These are phyloP conservation scores for Daldinia grandis DNA, from an alignment of 495 filamentous ascomycete species.

Conservation along the genomic window DNA sequence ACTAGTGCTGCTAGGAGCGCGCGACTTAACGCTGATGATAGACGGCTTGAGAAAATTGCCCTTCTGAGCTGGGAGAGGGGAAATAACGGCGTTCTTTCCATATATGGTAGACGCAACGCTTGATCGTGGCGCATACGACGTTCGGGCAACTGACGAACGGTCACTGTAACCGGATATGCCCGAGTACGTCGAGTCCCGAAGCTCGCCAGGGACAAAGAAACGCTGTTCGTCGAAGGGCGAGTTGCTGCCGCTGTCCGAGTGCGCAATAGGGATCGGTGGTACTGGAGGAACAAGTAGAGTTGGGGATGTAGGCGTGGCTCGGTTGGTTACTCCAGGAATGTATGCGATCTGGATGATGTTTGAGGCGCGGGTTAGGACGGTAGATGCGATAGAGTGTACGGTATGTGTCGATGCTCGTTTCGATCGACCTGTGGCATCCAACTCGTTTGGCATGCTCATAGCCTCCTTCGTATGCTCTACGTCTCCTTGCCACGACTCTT, in stretches of 20 bases:
- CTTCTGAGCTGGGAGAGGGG: constrained; percentile 81
- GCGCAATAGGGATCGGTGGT: constrained; percentile 83
- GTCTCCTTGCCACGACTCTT: constrained; percentile 64
- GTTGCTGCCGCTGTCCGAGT: constrained; percentile 64
- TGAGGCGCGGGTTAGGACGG: constrained; percentile 92
- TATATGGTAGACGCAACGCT: constrained; percentile 94
- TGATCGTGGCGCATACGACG: constrained; percentile 72
- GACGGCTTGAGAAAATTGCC: constrained; percentile 85
- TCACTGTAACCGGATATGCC: constrained; percentile 70
- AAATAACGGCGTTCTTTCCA: constrained; percentile 82
- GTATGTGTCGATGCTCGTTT: constrained; percentile 84
- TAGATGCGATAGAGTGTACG: constrained; percentile 90
- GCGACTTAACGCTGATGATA: constrained; percentile 86
- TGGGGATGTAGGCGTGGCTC: constrained; percentile 82
- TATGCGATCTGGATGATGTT: constrained; percentile 99
- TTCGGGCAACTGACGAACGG: constrained; percentile 70
- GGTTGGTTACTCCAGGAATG: constrained; percentile 96
- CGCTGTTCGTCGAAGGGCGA: constrained; percentile 77
- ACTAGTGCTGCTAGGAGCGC: constrained; percentile 55
- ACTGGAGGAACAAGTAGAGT: constrained; percentile 89
- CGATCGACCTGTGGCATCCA: constrained; percentile 64
- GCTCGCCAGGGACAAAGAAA: constrained; percentile 92
- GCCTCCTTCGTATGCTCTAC: constrained; percentile 61
- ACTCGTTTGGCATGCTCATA: constrained; percentile 62
- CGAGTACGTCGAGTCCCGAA: constrained; percentile 87